Base-by-base conservation (phyloP, 228 moss, liverwort and hornwort species). In the Sphagnum fallax region DNA sequence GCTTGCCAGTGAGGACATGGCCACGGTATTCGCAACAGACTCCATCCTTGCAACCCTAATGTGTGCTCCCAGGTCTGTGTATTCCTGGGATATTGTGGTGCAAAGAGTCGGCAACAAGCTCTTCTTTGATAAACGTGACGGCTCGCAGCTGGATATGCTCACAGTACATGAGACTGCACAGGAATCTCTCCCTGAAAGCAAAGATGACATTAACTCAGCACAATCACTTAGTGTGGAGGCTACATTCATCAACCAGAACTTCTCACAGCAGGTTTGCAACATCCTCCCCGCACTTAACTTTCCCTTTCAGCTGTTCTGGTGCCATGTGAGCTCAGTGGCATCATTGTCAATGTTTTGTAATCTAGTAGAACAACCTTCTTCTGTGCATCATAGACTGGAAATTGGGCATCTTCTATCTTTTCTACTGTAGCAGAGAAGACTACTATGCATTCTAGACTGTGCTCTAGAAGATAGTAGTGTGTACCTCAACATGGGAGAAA, bases 21-120 rank as follows among this genome's bases (percentile, higher is more conserved):
- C 86, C 15, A 90, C 90, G 4, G 93, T 93, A 48, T 93, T 93
- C 70, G 93, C 93, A 18, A 93, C 93, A 4, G 93, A 93, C 78
- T 83, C 90, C 6, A 93, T 93, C 49, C 75, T 93, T 58, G 85
- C 93, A 51, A 93, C 91, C 15, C 79, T 93, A 63, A 93, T 93
- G 93, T 93, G 93, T 69, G 83, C 90, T 15, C 89, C 93, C 50
- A 79, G 93, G 69, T 93, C 93, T 12, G 78, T 93, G 50, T 93
- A 93, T 65, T 93, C 93, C 0, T 93, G 93, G 93, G 93, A 93
- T 64, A 93, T 93, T 68, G 93, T 93, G 52, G 87, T 91, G 51
- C 93, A 91, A 69, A 87, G 89, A 78, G 93, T 93, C 10, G 93
- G 93, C 67, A 93, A 87, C 68, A 93, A 93, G 70, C 82, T 93